A percentile compares a stretch with the other conserved stretches of the same genome.
Evolutionary conservation across 805 yeast species (phyloP).

Genomic region (Candida endomychidarum): DNA sequence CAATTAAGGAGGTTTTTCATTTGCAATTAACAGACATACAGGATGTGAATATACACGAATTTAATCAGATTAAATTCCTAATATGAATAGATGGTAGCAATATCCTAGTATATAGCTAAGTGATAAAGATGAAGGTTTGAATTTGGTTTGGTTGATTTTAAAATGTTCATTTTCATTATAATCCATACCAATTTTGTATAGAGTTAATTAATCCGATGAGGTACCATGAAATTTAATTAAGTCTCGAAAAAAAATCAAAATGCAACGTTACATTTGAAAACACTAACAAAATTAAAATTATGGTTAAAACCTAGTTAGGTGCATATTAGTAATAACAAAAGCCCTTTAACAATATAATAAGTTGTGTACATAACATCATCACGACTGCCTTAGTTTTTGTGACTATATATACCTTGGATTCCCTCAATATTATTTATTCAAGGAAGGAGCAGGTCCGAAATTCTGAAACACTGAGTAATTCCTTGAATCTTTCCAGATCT

Average conservation of each 20-base stretch:
- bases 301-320: too few relatives aligned
- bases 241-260: not conserved
- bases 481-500: slow-evolving; percentile 15
- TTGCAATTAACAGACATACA: not conserved
- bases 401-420: not conserved
- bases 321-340: too few relatives aligned
- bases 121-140: not conserved
- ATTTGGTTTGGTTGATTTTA: not conserved
- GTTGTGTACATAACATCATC: not conserved
- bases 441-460: too few relatives aligned
- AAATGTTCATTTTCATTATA: not conserved
- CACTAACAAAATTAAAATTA: not conserved
- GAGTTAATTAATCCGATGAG: not conserved
- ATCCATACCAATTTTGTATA: slow-evolving; percentile 2
- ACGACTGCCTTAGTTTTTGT: not conserved
- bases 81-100: too few relatives aligned
- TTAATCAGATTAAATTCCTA: not conserved
- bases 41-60: not conserved
- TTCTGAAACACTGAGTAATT: slow-evolving; percentile 1
- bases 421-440: not conserved
- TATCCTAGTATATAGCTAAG: not conserved
- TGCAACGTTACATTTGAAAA: slow-evolving; percentile 5
- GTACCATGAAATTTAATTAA: not conserved
- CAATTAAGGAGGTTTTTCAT: not conserved
- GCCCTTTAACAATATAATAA: too few relatives aligned